Evolutionary conservation across 2,329 filamentous ascomycete genomes (phyloP).

Genomic region (Trichoderma afroharzianum): DNA sequence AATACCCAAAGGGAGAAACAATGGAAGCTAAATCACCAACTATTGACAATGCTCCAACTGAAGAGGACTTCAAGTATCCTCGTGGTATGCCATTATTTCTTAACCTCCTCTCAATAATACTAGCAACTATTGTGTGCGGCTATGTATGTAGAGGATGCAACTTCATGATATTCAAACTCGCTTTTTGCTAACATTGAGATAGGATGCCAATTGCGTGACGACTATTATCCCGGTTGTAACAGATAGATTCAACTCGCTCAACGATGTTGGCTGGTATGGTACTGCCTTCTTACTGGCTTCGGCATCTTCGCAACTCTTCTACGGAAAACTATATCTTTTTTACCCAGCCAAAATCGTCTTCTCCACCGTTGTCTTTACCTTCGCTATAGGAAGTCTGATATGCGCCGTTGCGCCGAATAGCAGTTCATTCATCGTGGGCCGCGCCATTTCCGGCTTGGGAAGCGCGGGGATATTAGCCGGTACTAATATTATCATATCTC

Average conservation of each 20-base stretch:
- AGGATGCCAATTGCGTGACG: not conserved
- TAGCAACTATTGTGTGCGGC: not conserved
- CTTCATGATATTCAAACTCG: not conserved
- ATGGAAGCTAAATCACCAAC: not conserved
- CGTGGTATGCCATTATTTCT: not conserved
- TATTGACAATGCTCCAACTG: not conserved
- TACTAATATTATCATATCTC: not conserved
- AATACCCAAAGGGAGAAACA: not conserved
- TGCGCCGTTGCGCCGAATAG: constrained; percentile 4
- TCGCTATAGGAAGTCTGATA: not conserved
- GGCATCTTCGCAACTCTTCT: not conserved
- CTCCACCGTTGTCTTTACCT: not conserved
- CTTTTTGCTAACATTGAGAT: not conserved
- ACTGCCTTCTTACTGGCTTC: not conserved
- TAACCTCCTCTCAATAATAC: not conserved
- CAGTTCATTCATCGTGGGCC: not conserved
- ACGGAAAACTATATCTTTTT: not conserved
- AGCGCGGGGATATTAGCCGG: not conserved
- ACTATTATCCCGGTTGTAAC: not conserved
- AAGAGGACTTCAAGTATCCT: not conserved
- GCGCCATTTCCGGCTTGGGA: constrained; percentile 3
- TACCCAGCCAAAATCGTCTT: not conserved
- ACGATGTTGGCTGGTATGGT: not conserved
- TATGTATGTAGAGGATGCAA: not conserved
- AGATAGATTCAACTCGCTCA: not conserved